phyloP scores from a whole-genome alignment of 139 green algal genomes.

The Desmodesmus armatus region DNA sequence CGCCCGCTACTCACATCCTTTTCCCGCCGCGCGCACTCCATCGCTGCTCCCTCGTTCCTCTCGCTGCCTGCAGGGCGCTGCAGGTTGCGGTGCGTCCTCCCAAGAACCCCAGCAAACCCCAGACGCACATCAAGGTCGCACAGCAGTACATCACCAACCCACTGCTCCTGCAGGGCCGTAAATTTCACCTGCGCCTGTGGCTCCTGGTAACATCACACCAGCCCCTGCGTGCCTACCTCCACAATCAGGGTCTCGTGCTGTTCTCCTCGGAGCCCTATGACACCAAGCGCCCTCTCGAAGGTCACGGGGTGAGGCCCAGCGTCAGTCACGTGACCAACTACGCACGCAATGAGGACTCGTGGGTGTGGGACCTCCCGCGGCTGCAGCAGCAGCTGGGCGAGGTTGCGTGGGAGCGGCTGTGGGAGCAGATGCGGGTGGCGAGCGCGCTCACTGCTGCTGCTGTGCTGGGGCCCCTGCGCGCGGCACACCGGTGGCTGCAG shows the following conservation, averaged over 20 bases:
- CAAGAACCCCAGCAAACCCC: slow-evolving; percentile 12
- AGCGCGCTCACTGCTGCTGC: slow-evolving; percentile 23
- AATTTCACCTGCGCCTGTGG: slow-evolving; percentile 72
- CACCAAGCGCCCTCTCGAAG: neutral
- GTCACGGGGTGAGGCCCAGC: neutral
- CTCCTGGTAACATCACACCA: slow-evolving; percentile 57
- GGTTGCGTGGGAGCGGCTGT: slow-evolving; percentile 42
- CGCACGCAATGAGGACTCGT: slow-evolving; percentile 58
- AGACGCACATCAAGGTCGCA: slow-evolving; percentile 54
- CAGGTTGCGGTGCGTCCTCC: slow-evolving; percentile 25
- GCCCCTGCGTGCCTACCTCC: slow-evolving; percentile 60
- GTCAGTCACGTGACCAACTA: slow-evolving; percentile 68
- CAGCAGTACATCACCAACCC: slow-evolving; percentile 64
- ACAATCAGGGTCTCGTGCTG: slow-evolving; percentile 60
- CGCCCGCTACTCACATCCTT: too few species aligned
- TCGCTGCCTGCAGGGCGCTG: slow-evolving; percentile 22
- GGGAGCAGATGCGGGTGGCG: slow-evolving; percentile 25
- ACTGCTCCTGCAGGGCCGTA: slow-evolving; percentile 60
- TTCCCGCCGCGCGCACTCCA: too few species aligned
- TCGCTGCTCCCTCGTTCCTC: neutral
- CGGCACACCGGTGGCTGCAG: slow-evolving; percentile 50
- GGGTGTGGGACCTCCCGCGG: slow-evolving; percentile 59
- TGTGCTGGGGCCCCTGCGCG: slow-evolving; percentile 42
- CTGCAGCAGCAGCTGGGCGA: slow-evolving; percentile 48
- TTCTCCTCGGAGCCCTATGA: slow-evolving; percentile 67